Base-by-base conservation (phyloP, 2,329 filamentous ascomycete species). In the Ilyonectria robusta region DNA sequence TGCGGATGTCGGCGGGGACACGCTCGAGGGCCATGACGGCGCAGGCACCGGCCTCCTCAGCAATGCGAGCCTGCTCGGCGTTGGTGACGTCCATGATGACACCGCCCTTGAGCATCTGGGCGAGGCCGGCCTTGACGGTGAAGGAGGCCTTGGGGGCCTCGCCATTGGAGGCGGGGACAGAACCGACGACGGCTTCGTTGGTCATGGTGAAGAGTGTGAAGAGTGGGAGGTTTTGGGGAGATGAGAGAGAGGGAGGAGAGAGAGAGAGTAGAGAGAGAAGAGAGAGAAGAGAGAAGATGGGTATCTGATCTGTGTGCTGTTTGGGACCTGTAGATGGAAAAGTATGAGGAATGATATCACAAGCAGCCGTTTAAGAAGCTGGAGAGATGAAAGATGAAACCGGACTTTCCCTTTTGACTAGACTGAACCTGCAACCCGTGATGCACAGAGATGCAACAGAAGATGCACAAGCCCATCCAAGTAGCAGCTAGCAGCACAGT, bases 51-150 rank as follows among this genome's bases (percentile, higher is more conserved):
- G 96, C 95, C 81, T 98, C 95, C 83, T 99, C 96, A 80, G 96
- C 96, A 80, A 99, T 98, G 84, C 94, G 94, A 70, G 96, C 95
- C 86, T 97, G 95, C 79, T 94, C 93, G 29, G 94, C 93, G 81
- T 95, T 94, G 70, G 97, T 94, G 65, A 98, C 96, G 83, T 99
- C 96, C 96, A 99, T 99, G 84, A 99, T 99, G 72, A 99, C 96
- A 77, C 96, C 96, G 80, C 96, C 96, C 88, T 98, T 98, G 83
- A 98, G 87, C 96, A 99, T 99, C 83, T 97, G 93, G 26, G 96
- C 96, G 72, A 99, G 87, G 66, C 95, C 96, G 60, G 94, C 93
- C 89, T 99, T 99, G 88, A 98, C 92, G 74, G 91, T 91, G 83
- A 98, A 97, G 82, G 89, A 87, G 72, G 83, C 77, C 70, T 82